Percentiles rank a stretch among this genome's conserved stretches.
phyloP scores from a whole-genome alignment of 352 stramenopile genomes.

The Peronospora belbahrii region DNA sequence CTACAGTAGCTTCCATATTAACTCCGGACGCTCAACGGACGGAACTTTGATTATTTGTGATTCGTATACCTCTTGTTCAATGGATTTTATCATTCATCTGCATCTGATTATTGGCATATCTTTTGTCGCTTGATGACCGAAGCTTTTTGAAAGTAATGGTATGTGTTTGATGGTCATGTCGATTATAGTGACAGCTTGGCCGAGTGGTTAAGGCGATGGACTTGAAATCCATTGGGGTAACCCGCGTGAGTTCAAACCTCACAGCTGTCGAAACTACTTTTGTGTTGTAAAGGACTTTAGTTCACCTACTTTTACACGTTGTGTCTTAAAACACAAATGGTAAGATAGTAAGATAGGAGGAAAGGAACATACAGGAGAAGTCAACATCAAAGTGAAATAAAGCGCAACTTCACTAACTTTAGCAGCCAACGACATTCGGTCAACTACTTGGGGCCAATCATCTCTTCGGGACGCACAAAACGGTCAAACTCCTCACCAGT shows the following conservation, averaged over 20 bases:
- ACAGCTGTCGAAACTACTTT: background rate
- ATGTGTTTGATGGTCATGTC: too few species aligned
- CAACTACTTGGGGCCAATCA: slow-evolving; percentile 86
- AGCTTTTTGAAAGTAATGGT: too few species aligned
- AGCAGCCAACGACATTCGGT: background rate
- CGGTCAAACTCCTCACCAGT: slow-evolving; percentile 93
- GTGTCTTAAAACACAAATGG: too few species aligned
- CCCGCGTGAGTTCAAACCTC: background rate
- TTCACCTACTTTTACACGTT: too few species aligned
- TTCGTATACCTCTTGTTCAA: background rate
- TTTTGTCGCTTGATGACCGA: background rate
- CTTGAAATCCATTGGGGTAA: background rate
- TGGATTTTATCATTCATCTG: background rate
- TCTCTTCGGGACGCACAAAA: slow-evolving; percentile 92
- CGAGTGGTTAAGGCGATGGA: slow-evolving; percentile 1
- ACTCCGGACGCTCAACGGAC: slow-evolving; percentile 21
- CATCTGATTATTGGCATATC: background rate
- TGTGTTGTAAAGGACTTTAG: too few species aligned
- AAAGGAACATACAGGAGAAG: too few species aligned
- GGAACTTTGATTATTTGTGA: slow-evolving; percentile 14
- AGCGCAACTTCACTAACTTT: too few species aligned
- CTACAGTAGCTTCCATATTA: slow-evolving; percentile 5
- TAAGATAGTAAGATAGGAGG: too few species aligned
- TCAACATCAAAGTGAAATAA: too few species aligned
- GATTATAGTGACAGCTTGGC: background rate